Evolutionary conservation across 441 rosid species (phyloP), one percentile per base, ranked within the genome.

Genomic region (Syzygium syzygioides): DNA sequence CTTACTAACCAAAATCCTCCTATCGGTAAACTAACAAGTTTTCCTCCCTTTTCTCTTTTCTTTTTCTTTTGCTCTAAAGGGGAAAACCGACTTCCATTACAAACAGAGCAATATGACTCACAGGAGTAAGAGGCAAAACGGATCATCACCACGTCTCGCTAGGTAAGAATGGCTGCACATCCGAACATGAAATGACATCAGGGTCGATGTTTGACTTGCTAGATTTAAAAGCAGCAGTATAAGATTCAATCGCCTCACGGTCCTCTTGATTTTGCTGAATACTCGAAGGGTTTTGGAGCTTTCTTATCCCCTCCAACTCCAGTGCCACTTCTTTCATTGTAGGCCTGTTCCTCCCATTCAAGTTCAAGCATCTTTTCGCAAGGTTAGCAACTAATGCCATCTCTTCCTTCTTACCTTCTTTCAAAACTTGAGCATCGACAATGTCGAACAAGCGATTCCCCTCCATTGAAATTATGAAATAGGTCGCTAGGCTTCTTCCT

Each of bases 141-240:
- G 0, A 66, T 66, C 12, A 8, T 68, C 79, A 68, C 79, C 79
- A 34, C 0, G 4, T 68, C 10, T 3, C 45, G 18, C 13, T 32
- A 9, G 26, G 79, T 2, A 66, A 26, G 20, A 66, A 1, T 66
- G 45, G 79, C 25, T 66, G 4, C 13, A 4, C 25, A 18, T 66
- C 79, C 45, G 4, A 66, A 8, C 18, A 66, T 66, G 25, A 9
- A 9, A 34, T 18, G 45, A 66, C 45, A 32, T 66, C 45, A 0
- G 1, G 0, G 0, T 32, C 2, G 1, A 66, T 5, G 25, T 66
- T 2, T 18, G 79, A 9, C 26, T 9, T 66, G 14, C 79, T 4
- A 66, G 25, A 18, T 32, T 4, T 66, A 8, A 66, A 66, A 66
- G 13, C 3, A 32, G 7, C 12, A 9, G 13, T 6, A 10, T 66